Evolutionary conservation across 129 eudicot species (phyloP).

Genomic region (Arctium lappa): DNA sequence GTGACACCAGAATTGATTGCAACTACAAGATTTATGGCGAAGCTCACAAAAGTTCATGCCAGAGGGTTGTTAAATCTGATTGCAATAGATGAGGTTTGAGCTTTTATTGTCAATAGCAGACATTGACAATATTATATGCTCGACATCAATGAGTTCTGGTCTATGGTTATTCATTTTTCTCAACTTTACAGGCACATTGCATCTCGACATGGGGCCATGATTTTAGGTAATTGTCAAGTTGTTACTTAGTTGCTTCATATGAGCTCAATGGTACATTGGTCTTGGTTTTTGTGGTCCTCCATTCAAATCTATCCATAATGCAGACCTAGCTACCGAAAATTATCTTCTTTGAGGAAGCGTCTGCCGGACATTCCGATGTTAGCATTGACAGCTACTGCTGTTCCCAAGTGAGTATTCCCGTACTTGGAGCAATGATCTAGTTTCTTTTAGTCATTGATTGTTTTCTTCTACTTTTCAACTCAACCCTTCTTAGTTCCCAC

Average conservation of each 20-base stretch:
- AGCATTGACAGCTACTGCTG: constrained; percentile 99
- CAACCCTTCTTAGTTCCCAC: not conserved
- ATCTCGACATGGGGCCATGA: constrained; percentile 98
- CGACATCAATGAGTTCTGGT: not conserved
- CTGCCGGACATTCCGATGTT: constrained; percentile 71
- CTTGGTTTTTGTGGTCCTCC: not conserved
- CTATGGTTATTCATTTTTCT: constrained; percentile 6
- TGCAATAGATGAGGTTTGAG: constrained; percentile 89
- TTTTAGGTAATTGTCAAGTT: constrained; percentile 56
- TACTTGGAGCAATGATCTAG: not conserved
- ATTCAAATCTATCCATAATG: constrained; percentile 7
- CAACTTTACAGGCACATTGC: constrained; percentile 82
- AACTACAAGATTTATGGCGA: constrained; percentile 76
- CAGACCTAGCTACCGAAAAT: constrained; percentile 98
- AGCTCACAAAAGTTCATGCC: constrained; percentile 60
- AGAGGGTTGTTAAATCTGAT: constrained; percentile 86
- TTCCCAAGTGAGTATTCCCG: constrained; percentile 74
- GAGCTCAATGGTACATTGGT: not conserved
- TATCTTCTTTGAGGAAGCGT: constrained; percentile 69
- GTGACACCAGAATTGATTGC: constrained; percentile 98
- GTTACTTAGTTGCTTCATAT: not conserved
- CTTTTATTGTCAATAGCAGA: not conserved
- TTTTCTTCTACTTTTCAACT: not conserved
- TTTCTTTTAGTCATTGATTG: not conserved
- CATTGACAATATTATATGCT: not conserved